Evolutionary conservation across 345 rosid species (phyloP).

Genomic region (Salix dunnii): DNA sequence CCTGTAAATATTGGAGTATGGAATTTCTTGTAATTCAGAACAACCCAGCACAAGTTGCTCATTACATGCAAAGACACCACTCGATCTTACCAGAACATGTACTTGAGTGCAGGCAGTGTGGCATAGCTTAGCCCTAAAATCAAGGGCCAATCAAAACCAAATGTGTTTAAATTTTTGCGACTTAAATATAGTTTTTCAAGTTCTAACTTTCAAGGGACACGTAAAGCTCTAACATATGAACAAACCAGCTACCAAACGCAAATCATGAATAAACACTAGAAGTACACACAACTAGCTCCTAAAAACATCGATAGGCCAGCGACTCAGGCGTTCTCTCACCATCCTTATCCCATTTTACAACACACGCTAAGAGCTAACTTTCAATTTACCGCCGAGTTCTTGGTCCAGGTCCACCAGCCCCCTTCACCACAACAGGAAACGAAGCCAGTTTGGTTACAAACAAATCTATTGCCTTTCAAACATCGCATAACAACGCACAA

Average conservation of each 20-base stretch:
- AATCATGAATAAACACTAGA: neutral
- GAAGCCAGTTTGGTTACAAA: neutral
- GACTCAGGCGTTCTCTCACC: neutral
- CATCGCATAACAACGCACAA: neutral
- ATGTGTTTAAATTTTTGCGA: neutral
- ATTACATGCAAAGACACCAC: neutral
- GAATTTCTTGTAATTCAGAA: neutral
- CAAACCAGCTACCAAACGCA: neutral
- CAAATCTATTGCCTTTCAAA: neutral
- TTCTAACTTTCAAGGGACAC: neutral
- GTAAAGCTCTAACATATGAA: neutral
- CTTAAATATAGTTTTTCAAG: neutral
- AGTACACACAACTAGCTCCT: neutral
- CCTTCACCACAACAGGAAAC: neutral
- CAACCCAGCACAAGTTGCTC: neutral
- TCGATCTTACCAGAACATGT: neutral
- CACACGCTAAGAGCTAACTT: neutral
- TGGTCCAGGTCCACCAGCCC: neutral
- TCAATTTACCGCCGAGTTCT: neutral
- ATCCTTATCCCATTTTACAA: neutral
- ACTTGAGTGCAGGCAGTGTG: neutral
- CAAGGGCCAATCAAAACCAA: neutral
- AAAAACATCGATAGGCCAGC: neutral
- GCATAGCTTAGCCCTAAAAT: neutral
- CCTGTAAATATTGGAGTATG: neutral